Base-by-base conservation (phyloP, 1,284 basidiomycete species). In the Mycosarcoma maydis region DNA sequence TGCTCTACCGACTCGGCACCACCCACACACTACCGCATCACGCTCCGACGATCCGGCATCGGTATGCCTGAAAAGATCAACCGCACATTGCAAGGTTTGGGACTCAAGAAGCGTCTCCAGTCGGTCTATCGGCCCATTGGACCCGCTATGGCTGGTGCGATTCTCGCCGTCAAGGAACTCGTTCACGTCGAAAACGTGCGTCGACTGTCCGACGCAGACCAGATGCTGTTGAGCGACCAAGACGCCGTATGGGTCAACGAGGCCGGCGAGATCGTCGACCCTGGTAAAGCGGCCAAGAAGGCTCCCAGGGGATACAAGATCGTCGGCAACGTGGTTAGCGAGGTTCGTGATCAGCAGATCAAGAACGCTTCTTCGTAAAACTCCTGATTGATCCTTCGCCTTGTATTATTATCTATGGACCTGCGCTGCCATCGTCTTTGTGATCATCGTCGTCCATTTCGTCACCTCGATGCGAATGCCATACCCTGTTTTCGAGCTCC, bases 171-270 rank as follows among this genome's bases (percentile, higher is more conserved):
- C 54, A 94, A 94, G 85, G 92, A 94, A 84, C 84, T 94, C 30
- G 86, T 94, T n/a, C 87, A 89, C 75, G 92, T 93, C 50, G 86
- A 90, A 78, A 93, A 92, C 76, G 91, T 94, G 9, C 52, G 78
- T 9, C 45, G 64, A 10, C 45, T 80, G n/a, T 56, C 61, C 16
- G 59, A 73, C 29, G 53, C 56, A 3, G 75, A 76, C 6, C 70
- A 73, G 48, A 59, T 58, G 50, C 50, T 55, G 27, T 39, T 72
- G 19, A 56, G 47, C 33, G 61, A 75, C 40, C 51, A 53, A 22
- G 72, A 76, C 27, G 76, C 75, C 1, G 45, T 76, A 40, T 81
- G 80, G 80, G 71, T 81, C 30, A 77, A 81, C 50, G 72, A 71
- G 44, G 34, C 54, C 0, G 78, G 77, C 36, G 73, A 80, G 26